Conservation (phyloP, 2,329 filamentous ascomycete genomes). For the Neurospora sp. region DNA sequence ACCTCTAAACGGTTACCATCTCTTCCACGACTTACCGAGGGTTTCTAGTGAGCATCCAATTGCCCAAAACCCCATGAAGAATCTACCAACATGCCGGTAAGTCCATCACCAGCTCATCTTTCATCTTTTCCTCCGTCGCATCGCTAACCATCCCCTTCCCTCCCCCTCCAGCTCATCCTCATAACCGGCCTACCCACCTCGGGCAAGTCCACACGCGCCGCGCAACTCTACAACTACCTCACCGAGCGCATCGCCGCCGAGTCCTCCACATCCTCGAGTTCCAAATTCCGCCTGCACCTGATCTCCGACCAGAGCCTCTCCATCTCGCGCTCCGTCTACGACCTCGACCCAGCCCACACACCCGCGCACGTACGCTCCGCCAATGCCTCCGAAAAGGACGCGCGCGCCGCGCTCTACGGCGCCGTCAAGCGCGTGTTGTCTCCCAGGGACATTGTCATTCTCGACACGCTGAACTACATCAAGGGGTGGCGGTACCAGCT, state of each 20-base stretch:
- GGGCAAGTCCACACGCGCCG: conserved; percentile 56
- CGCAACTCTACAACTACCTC: conserved; percentile 58
- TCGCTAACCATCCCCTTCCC: not conserved
- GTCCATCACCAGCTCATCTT: not conserved
- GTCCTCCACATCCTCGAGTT: conserved; percentile 17
- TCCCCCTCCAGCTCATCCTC: conserved; percentile 47
- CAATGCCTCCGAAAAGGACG: conserved; percentile 70
- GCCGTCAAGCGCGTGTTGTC: conserved; percentile 69
- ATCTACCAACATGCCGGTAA: conserved; percentile 11
- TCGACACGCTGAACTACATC: conserved; percentile 79
- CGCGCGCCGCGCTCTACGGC: conserved; percentile 63
- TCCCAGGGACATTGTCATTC: conserved; percentile 64
- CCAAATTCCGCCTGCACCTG: conserved; percentile 57
- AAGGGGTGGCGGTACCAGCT: conserved; percentile 85
- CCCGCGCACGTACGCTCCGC: conserved; percentile 56
- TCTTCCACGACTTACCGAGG: not conserved
- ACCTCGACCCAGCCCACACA: conserved; percentile 42
- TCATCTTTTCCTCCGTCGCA: not conserved
- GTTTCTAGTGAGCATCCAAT: not conserved
- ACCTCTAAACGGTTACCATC: not conserved
- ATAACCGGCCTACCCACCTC: conserved; percentile 58
- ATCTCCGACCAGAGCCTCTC: conserved; percentile 64
- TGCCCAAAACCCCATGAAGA: not conserved
- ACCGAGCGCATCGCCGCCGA: conserved; percentile 40
- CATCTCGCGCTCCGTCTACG: conserved; percentile 62